Evolutionary conservation across 202 grass and related monocot genomes (phyloP).

Genomic region (Thinopyrum obtusiflorum): DNA sequence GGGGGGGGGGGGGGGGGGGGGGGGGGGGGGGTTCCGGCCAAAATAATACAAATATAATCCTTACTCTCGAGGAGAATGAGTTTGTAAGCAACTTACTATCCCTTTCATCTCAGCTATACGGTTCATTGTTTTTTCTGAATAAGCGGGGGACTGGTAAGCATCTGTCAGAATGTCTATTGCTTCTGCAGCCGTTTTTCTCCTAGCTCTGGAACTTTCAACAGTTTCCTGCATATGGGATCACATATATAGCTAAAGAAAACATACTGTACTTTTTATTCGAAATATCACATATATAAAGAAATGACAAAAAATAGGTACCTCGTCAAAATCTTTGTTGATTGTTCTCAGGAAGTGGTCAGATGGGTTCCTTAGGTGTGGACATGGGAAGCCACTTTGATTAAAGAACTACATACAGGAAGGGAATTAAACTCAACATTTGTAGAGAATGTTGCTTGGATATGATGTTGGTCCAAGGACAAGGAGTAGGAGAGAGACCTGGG

Average conservation of each 20-base stretch:
- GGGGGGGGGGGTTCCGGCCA: no score
- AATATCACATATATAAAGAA: neutral
- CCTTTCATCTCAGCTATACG: neutral
- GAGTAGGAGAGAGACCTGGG: neutral
- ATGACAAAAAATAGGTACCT: conserved; percentile 36
- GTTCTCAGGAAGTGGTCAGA: conserved; percentile 82
- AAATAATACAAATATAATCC: neutral
- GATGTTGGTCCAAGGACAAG: no score
- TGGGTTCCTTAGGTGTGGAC: conserved; percentile 75
- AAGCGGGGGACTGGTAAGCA: conserved; percentile 16
- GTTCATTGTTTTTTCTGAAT: no score
- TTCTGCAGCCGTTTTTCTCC: conserved; percentile 41
- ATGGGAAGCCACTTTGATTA: conserved; percentile 59
- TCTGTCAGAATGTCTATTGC: conserved; percentile 47
- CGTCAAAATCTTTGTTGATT: conserved; percentile 89
- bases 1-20: no score
- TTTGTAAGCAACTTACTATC: conserved; percentile 25
- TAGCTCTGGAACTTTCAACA: conserved; percentile 14
- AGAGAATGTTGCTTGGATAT: no score
- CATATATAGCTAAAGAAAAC: neutral
- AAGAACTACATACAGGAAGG: conserved; percentile 54
- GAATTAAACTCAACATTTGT: no score
- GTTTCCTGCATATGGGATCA: neutral
- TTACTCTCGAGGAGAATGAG: neutral
- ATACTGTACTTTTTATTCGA: neutral